Evolutionary conservation across 2,329 filamentous ascomycete species (phyloP).

Genomic region (Podosphaera xanthii): DNA sequence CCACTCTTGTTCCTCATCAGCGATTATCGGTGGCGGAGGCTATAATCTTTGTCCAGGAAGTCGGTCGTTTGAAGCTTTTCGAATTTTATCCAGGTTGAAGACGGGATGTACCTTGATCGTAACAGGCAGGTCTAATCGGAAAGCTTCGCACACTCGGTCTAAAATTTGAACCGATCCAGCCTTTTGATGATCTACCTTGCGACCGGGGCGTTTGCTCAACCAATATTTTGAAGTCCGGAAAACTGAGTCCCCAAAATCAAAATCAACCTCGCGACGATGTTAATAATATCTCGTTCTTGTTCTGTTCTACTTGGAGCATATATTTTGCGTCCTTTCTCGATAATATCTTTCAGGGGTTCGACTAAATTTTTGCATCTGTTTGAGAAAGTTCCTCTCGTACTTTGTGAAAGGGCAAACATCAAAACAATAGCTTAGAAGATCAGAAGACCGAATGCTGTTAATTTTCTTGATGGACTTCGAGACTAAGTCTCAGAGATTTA

Average conservation of each 20-base stretch:
- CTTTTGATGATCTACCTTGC: neutral
- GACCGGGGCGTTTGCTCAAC: neutral
- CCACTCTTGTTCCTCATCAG: neutral
- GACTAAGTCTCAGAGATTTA: no score
- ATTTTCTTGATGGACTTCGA: no score
- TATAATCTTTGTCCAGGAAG: neutral
- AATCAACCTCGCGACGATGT: neutral
- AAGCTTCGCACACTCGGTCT: neutral
- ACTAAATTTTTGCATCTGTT: neutral
- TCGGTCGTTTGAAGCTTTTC: neutral
- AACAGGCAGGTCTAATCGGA: neutral
- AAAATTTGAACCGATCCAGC: neutral
- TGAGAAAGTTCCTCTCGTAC: neutral
- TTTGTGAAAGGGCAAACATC: no score
- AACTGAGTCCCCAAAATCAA: neutral
- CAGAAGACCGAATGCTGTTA: no score
- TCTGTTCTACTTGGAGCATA: neutral
- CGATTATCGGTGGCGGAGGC: neutral
- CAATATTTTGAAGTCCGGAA: neutral
- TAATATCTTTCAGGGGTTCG: neutral
- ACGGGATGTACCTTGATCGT: neutral
- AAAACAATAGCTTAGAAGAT: no score
- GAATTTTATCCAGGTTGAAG: neutral
- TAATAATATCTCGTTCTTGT: neutral
- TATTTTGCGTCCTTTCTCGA: neutral